phyloP scores from a whole-genome alignment of 305 asterid genomes.

The Plantago coronopus region DNA sequence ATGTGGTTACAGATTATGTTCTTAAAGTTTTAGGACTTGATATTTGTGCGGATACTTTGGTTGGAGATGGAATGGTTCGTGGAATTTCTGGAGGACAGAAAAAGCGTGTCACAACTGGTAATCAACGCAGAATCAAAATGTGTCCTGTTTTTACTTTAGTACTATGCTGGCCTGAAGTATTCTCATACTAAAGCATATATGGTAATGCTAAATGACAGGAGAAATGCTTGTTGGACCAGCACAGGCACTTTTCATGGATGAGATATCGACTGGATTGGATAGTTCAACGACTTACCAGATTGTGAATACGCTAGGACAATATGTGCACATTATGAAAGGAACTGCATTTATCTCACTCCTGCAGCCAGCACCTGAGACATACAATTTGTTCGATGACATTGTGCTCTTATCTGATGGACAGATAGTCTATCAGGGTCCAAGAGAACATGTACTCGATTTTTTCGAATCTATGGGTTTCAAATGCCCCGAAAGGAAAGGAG shows the following conservation, averaged over 20 bases:
- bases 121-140: neutral
- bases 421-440: constrained; percentile 43
- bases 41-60: constrained; percentile 52
- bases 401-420: constrained; percentile 41
- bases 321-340: constrained; percentile 36
- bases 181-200: neutral
- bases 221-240: constrained; percentile 52
- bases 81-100: constrained; percentile 58
- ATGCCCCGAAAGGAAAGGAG: constrained; percentile 43
- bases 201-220: constrained; percentile 17
- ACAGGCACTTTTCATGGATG: constrained; percentile 48
- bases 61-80: constrained; percentile 52
- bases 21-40: constrained; percentile 51
- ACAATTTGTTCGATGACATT: constrained; percentile 41
- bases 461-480: constrained; percentile 45
- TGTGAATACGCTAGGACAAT: constrained; percentile 32
- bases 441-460: constrained; percentile 38
- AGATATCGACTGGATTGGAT: constrained; percentile 47
- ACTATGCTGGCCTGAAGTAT: neutral
- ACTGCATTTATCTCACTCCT: constrained; percentile 46
- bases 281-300: constrained; percentile 46
- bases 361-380: constrained; percentile 53
- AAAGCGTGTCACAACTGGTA: constrained; percentile 55
- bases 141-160: no score
- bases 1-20: constrained; percentile 44